phyloP scores from a whole-genome alignment of 192 early-diverging fungal genomes.

The Mortierella hygrophila region DNA sequence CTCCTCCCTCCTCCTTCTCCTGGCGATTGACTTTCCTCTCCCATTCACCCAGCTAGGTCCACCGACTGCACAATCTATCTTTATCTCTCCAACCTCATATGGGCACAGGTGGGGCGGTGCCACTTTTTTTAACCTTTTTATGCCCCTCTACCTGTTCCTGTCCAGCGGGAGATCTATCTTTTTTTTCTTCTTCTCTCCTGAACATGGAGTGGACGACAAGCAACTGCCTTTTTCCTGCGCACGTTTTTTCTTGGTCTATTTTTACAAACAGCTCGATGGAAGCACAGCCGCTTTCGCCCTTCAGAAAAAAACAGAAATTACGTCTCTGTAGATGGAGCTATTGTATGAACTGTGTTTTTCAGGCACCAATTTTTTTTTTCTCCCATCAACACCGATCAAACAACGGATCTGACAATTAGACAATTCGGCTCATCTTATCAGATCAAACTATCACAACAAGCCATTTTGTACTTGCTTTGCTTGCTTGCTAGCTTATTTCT shows the following conservation, averaged over 20 bases:
- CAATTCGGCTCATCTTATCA: not conserved
- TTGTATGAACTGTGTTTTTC: not conserved
- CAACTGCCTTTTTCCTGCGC: not conserved
- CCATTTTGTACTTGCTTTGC: too few species aligned
- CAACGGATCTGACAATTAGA: not conserved
- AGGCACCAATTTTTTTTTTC: not conserved
- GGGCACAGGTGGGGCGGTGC: not conserved
- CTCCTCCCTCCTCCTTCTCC: not conserved
- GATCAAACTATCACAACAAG: not conserved
- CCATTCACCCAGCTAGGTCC: not conserved
- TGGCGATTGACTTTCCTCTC: not conserved
- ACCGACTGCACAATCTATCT: not conserved
- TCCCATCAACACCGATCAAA: not conserved
- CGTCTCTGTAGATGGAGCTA: not conserved
- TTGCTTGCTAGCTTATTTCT: too few species aligned
- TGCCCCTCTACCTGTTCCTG: not conserved
- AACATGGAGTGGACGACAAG: not conserved
- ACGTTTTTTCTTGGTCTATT: slow-evolving; percentile 5
- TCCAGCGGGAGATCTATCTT: not conserved
- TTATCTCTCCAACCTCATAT: not conserved
- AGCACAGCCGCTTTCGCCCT: not conserved
- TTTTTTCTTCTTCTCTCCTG: not conserved
- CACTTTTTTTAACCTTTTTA: not conserved
- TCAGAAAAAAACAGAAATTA: not conserved
- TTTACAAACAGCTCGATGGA: not conserved